Evolutionary conservation across 2,329 filamentous ascomycete species (phyloP), one percentile per base, ranked within the genome.

Genomic region (Colletotrichum trifolii): DNA sequence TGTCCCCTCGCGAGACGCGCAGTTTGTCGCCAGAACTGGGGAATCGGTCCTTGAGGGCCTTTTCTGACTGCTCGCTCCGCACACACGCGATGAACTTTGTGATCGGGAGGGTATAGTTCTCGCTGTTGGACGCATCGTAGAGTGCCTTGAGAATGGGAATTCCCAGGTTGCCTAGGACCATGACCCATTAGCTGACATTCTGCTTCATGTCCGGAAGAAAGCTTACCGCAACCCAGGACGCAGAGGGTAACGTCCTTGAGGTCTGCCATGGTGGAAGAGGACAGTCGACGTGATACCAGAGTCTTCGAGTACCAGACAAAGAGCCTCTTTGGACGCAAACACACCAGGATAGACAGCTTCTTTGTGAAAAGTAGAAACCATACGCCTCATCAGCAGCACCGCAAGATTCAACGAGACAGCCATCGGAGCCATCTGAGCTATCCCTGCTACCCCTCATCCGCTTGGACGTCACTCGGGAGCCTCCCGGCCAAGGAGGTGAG

Each of bases 111-210:
- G 25, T 25, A n/a, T 58, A 54, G 12, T 54, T 57, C 4, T 64
- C 54, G 9, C 35, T 55, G 15, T 66, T 48, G 2, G 64, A 52
- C 6, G 53, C 64, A 0, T 60, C 57, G 8, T 72, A 42, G 2
- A 76, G 17, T 13, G 68, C 67, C 36, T 71, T 70, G 25, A 77
- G 69, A 36, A 75, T 74, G 0, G 73, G 71, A 11, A 60, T 72
- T n/a, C 74, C 75, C 4, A 77, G 71, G 48, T 76, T 77, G 11
- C 75, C 75, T 77, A 7, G 17, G 0, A 33, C 2, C 35, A n/a
- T 4, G n/a, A 13, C 25, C 4, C 9, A 3, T 49, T 9, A 49
- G 35, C 13, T 46, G 15, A 9, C 8, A 11, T n/a, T 10, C 7
- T 15, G 1, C 25, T 15, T 13, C 13, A 45, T 4, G 43, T 8